Evolutionary conservation across 176 grass and related monocot genomes (phyloP).

Genomic region (Raddia distichophylla): DNA sequence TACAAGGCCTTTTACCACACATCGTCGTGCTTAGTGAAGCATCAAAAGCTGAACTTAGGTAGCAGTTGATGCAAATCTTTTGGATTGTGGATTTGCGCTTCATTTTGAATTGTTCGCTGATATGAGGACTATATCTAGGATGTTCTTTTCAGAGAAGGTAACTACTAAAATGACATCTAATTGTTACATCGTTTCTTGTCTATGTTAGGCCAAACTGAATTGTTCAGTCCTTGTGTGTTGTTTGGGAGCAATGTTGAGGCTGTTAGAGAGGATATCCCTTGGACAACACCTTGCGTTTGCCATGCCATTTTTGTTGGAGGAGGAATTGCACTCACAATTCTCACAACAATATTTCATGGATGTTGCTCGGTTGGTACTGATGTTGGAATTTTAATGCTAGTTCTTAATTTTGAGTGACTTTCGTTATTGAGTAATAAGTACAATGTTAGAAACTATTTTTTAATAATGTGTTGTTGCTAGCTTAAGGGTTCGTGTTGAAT

Average conservation of each 20-base stretch:
- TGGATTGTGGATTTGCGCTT: background rate
- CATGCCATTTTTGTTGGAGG: conserved; percentile 92
- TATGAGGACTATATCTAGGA: conserved; percentile 5
- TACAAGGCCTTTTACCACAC: no score
- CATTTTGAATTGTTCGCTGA: background rate
- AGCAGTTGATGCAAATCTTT: background rate
- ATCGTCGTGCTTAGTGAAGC: background rate
- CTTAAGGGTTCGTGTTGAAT: no score
- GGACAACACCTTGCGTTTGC: conserved; percentile 80
- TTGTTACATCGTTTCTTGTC: conserved; percentile 1
- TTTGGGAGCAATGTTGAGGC: conserved; percentile 89
- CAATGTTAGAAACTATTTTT: no score
- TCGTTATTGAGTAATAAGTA: no score
- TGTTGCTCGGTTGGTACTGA: no score
- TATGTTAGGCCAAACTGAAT: conserved; percentile 73
- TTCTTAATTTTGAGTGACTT: no score
- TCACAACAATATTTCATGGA: conserved; percentile 83
- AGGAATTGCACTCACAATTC: conserved; percentile 74
- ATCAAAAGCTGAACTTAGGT: background rate
- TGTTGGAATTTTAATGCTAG: no score
- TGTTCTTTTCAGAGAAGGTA: background rate
- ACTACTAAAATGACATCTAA: background rate
- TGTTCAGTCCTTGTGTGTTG: conserved; percentile 88
- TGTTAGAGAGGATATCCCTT: conserved; percentile 74
- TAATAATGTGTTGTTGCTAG: no score